phyloP scores from a whole-genome alignment of 192 early-diverging fungal species.

The Umbelopsis ramanniana region DNA sequence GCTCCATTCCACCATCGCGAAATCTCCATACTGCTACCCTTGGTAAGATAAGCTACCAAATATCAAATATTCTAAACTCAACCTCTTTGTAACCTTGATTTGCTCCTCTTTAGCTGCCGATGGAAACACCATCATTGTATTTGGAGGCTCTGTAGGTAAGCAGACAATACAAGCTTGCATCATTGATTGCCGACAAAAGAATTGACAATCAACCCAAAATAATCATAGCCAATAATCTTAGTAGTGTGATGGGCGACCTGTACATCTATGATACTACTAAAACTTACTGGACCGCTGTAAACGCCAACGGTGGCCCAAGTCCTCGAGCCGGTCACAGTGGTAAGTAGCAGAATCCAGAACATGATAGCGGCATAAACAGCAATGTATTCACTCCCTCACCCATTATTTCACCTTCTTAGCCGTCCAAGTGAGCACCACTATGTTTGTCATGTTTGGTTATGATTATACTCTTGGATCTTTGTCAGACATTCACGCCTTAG shows the following conservation, averaged over 20 bases:
- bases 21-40: not conserved
- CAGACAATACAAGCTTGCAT: no score
- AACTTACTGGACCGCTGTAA: not conserved
- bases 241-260: not conserved
- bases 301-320: not conserved
- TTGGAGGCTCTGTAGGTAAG: not conserved
- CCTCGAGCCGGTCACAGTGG: slow-evolving; percentile 9
- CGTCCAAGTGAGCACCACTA: not conserved
- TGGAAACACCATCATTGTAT: not conserved
- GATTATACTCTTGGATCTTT: not conserved
- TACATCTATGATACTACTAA: not conserved
- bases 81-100: no score
- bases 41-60: not conserved
- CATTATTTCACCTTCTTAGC: not conserved
- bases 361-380: no score
- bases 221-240: not conserved
- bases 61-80: no score
- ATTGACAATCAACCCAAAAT: not conserved
- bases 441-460: slow-evolving; percentile 15
- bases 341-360: not conserved
- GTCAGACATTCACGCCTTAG: slow-evolving; percentile 9
- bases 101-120: not conserved
- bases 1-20: not conserved
- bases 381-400: no score
- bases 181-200: no score